Conservation (phyloP, 495 filamentous ascomycete species). For the Talaromyces wortmannii region DNA sequence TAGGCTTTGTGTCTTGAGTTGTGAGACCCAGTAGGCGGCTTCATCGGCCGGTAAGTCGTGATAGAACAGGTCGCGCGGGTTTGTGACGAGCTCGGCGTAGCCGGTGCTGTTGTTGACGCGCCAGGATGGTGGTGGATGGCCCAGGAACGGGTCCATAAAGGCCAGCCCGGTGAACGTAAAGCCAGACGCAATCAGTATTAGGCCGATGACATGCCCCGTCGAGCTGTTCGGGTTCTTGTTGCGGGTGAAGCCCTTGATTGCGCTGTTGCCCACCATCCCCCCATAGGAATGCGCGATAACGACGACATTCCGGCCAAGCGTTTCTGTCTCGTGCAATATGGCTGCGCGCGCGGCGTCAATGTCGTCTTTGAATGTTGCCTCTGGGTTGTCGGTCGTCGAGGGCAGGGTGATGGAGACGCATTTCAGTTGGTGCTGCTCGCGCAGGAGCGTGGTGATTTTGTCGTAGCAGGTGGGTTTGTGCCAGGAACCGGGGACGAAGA, state of each 20-base stretch:
- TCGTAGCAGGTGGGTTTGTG: conserved; percentile 34
- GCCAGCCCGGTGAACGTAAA: conserved; percentile 15
- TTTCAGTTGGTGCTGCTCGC: conserved; percentile 13
- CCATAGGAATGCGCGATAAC: conserved; percentile 47
- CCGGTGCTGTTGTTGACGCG: conserved; percentile 16
- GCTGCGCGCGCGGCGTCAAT: conserved; percentile 25
- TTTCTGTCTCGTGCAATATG: conserved; percentile 22
- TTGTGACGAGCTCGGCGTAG: conserved; percentile 18
- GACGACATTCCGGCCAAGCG: conserved; percentile 26
- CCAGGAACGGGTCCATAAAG: conserved; percentile 25
- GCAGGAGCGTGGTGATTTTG: conserved; percentile 27
- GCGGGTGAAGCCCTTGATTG: conserved; percentile 35
- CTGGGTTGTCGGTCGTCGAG: conserved; percentile 26
- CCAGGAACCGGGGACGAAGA: conserved; percentile 44
- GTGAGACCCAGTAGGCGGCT: conserved; percentile 15
- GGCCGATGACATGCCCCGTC: conserved; percentile 30
- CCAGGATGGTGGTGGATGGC: conserved; percentile 17
- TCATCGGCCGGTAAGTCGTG: conserved; percentile 21
- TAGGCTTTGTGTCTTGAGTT: conserved; percentile 21
- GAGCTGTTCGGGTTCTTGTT: conserved; percentile 7
- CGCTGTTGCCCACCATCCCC: conserved; percentile 39
- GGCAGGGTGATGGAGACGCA: conserved; percentile 25
- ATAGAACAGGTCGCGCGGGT: conserved; percentile 23
- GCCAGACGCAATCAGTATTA: conserved; percentile 34
- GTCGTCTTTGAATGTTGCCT: conserved; percentile 28